A percentile compares a stretch with the other conserved stretches of the same genome.
These are phyloP conservation scores for Populus hybrid DNA, from an alignment of 441 rosid genomes.

Conservation along the genomic window DNA sequence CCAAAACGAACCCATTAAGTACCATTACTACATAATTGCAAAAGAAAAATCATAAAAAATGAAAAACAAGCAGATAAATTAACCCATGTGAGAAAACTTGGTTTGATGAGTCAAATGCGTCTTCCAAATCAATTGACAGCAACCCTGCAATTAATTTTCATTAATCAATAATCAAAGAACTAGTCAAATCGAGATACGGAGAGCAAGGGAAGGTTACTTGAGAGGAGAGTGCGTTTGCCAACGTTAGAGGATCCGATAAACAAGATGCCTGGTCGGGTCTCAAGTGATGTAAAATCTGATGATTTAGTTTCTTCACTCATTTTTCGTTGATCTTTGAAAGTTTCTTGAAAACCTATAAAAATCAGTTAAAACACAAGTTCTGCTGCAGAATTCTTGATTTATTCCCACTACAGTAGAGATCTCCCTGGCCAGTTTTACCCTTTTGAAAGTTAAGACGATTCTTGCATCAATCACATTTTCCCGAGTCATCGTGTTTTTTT, in stretches of 20 bases:
- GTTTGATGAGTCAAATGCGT: constrained; percentile 42
- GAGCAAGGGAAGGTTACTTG: constrained; percentile 34
- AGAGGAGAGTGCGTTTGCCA: constrained; percentile 82
- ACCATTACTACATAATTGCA: background rate
- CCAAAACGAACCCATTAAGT: background rate
- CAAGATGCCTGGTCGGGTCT: constrained; percentile 58
- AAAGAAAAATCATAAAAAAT: background rate
- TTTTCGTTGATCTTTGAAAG: background rate
- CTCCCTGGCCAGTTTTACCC: background rate
- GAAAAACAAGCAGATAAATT: background rate
- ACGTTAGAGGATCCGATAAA: constrained; percentile 70
- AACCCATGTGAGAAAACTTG: constrained; percentile 50
- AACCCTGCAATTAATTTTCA: constrained; percentile 42
- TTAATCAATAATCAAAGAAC: background rate
- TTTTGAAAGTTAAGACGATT: background rate
- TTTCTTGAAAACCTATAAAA: background rate
- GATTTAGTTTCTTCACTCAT: constrained; percentile 22
- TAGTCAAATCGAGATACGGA: background rate
- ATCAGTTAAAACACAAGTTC: background rate
- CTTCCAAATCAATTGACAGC: constrained; percentile 57
- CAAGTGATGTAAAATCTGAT: constrained; percentile 24
- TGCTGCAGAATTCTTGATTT: background rate
- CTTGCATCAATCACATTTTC: background rate
- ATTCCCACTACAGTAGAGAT: background rate
- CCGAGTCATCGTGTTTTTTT: background rate